Evolutionary conservation across 495 filamentous ascomycete species (phyloP).

Genomic region (Massariosphaeria phaeospora): DNA sequence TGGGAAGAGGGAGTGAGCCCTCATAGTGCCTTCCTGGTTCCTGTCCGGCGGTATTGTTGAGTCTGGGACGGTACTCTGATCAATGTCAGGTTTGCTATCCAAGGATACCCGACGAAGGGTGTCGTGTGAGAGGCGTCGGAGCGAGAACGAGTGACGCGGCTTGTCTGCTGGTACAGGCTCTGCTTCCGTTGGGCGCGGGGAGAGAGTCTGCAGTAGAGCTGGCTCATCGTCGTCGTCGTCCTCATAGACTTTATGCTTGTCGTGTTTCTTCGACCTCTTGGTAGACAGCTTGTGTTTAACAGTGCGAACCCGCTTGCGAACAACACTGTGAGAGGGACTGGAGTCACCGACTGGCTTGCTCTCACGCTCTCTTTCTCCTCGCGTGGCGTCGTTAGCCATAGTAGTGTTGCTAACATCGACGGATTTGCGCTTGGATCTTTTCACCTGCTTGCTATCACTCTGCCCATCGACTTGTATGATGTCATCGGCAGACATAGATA

Average conservation of each 20-base stretch:
- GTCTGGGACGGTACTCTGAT: no score
- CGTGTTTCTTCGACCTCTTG: background rate
- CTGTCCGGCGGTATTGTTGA: no score
- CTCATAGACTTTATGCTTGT: background rate
- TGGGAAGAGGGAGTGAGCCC: no score
- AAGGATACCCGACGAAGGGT: no score
- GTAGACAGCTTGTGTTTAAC: background rate
- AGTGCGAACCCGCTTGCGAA: background rate
- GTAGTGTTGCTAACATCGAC: background rate
- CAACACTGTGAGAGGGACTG: background rate
- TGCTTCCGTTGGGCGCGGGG: conserved; percentile 4
- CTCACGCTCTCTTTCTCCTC: background rate
- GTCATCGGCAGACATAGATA: background rate
- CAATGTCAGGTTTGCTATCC: no score
- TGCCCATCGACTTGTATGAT: background rate
- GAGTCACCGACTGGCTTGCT: background rate
- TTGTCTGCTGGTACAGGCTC: background rate
- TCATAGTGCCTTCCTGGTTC: no score
- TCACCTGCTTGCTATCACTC: no score
- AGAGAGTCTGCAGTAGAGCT: background rate
- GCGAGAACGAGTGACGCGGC: background rate
- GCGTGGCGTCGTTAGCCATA: background rate
- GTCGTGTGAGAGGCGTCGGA: conserved; percentile 26
- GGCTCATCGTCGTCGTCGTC: conserved; percentile 6
- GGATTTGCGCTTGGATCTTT: no score